Conservation (phyloP, 2,329 filamentous ascomycete genomes). For the Neopestalotiopsis clavispora region DNA sequence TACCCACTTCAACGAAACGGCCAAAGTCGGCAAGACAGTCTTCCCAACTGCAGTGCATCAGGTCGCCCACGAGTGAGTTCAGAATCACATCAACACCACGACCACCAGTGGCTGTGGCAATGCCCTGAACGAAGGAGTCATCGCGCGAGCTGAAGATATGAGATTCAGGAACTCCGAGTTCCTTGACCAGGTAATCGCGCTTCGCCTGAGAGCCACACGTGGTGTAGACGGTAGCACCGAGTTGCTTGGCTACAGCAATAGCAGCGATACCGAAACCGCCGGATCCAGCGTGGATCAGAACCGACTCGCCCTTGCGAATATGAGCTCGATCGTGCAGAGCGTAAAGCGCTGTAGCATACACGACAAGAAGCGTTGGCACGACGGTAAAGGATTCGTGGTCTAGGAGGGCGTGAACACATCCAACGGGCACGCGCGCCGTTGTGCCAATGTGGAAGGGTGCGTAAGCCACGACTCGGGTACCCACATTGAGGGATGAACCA, state of each 20-base stretch:
- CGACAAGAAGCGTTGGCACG: slow-evolving; percentile 6
- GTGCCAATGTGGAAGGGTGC: slow-evolving; percentile 16
- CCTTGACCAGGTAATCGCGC: slow-evolving; percentile 12
- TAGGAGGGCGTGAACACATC: not conserved
- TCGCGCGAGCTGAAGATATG: slow-evolving; percentile 22
- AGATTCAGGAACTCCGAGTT: slow-evolving; percentile 10
- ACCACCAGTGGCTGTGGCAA: slow-evolving; percentile 16
- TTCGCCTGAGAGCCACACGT: too few species aligned
- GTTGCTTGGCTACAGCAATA: slow-evolving; percentile 4
- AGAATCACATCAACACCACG: slow-evolving; percentile 22
- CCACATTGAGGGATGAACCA: not conserved
- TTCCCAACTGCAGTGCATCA: slow-evolving; percentile 19
- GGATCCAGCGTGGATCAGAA: slow-evolving; percentile 23
- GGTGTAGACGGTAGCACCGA: too few species aligned
- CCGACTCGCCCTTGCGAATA: slow-evolving; percentile 17
- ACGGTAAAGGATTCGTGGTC: slow-evolving; percentile 14
- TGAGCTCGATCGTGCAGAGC: slow-evolving; percentile 18
- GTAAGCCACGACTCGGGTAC: slow-evolving; percentile 20
- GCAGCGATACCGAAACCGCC: slow-evolving; percentile 24
- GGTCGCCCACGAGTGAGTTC: slow-evolving; percentile 21
- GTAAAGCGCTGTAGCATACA: slow-evolving; percentile 22
- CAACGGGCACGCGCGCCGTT: slow-evolving; percentile 15
- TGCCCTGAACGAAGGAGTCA: slow-evolving; percentile 17
- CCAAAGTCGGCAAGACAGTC: slow-evolving; percentile 21
- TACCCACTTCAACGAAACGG: slow-evolving; percentile 22